These are phyloP conservation scores for Sporisorium scitamineum DNA, from an alignment of 1,284 basidiomycete species.

Conservation along the genomic window DNA sequence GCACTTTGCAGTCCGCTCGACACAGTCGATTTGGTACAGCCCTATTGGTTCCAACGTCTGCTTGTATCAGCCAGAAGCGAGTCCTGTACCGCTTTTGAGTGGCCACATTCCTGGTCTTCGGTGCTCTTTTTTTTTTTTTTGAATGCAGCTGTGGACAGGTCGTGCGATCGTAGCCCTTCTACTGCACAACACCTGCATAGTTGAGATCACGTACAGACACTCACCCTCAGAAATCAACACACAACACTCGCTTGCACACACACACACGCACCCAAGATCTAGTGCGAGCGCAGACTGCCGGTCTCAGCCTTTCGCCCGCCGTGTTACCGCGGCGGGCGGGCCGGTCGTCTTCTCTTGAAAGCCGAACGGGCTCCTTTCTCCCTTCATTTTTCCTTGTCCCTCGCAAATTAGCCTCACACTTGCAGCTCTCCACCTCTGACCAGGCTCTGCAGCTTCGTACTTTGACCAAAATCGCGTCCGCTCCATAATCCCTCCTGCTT, in stretches of 20 bases:
- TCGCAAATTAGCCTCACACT: not conserved
- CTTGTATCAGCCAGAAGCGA: no score
- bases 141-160: not conserved
- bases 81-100: no score
- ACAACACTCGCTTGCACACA: not conserved
- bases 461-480: not conserved
- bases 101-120: not conserved
- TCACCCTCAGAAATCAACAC: not conserved
- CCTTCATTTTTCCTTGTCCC: not conserved
- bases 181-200: not conserved
- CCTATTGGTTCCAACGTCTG: no score
- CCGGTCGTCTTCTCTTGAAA: not conserved
- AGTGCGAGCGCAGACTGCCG: not conserved
- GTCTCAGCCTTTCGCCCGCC: not conserved
- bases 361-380: not conserved
- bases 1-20: no score
- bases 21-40: no score
- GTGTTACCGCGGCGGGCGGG: not conserved
- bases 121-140: not conserved
- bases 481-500: not conserved
- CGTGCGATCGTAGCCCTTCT: slow-evolving; percentile 3
- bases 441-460: not conserved
- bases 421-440: not conserved
- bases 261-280: not conserved
- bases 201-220: not conserved